Evolutionary conservation across 495 filamentous ascomycete species (phyloP).

Genomic region (Hypoxylon cercidicola): DNA sequence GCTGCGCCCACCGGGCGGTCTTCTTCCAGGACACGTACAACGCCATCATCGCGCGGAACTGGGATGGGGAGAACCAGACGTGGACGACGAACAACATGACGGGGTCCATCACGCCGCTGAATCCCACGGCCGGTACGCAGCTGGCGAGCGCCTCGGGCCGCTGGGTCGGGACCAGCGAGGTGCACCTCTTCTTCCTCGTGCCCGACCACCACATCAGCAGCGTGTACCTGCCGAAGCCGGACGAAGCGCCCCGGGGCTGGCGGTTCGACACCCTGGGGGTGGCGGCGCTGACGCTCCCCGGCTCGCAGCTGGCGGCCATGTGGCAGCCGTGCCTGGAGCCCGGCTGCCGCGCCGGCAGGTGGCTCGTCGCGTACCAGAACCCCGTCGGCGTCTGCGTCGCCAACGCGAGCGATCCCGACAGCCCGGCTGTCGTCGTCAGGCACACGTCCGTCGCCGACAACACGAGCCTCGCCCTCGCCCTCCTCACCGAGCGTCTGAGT

Average conservation of each 20-base stretch:
- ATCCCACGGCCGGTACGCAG: constrained; percentile 6
- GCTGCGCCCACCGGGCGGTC: constrained; percentile 16
- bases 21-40: constrained; percentile 33
- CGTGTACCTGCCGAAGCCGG: not conserved
- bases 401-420: constrained; percentile 8
- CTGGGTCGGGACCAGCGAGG: not conserved
- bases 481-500: constrained; percentile 17
- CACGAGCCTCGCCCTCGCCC: no score
- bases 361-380: constrained; percentile 26
- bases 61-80: constrained; percentile 24
- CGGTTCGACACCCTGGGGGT: no score
- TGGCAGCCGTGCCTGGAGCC: constrained; percentile 31
- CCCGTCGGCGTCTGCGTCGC: constrained; percentile 13
- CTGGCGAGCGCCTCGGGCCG: constrained; percentile 7
- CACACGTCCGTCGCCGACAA: no score
- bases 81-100: constrained; percentile 34
- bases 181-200: constrained; percentile 21
- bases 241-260: no score
- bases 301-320: constrained; percentile 18
- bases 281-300: no score
- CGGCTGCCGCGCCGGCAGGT: constrained; percentile 1
- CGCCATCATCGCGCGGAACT: constrained; percentile 19
- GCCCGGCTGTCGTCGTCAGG: constrained; percentile 1
- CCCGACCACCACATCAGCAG: constrained; percentile 15
- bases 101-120: constrained; percentile 1